Evolutionary conservation across 345 rosid genomes (phyloP), one percentile per base, ranked within the genome.

Genomic region (Psidium friedrichsthalianum): DNA sequence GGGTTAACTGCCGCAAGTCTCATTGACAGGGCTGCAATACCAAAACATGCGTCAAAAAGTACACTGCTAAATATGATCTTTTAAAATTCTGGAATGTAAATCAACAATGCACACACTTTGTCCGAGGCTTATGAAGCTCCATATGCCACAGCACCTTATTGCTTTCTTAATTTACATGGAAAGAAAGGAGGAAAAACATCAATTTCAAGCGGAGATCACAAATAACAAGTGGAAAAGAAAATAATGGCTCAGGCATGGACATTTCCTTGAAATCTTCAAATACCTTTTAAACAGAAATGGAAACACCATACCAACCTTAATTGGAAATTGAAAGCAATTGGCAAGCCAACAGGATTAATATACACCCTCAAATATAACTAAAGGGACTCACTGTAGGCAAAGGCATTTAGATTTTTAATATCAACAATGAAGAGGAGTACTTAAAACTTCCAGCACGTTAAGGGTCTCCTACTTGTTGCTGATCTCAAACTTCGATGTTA

Each of bases 1-100:
- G 99, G 96, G 89, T 94, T 95, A 51, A 93, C 98, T 10, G 97
- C 92, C 16, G 99, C 99, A 82, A 98, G 98, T 93, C 95, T 94
- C 99, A 96, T 98, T 83, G 99, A 98, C 88, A 98, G 90, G 87
- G 76, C 99, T 98, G 96, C 84, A 90, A 91, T 56, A 93, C 84
- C 82, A 86, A 87, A 89, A 55, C 24, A 69, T 6, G 7, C 25
- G 40, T 36, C 20, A 69, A 18, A 36, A 69, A 69, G 24, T 69
- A 69, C 47, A 36, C 47, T 36, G 80, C 80, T 36, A 36, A 36
- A 36, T 25, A 69, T 20, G 47, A 36, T 69, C 80, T 7, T 69
- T 36, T 69, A 36, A 36, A 69, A 69, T 69, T 32, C 11, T 9
- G 80, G 25, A 18, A 69, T 20, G 24, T 69, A 69, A 69, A 69